A percentile compares a stretch with the other conserved stretches of the same genome.
These are phyloP conservation scores for Sporothrix euskadiensis DNA, from an alignment of 2,329 filamentous ascomycete genomes.

Conservation along the genomic window DNA sequence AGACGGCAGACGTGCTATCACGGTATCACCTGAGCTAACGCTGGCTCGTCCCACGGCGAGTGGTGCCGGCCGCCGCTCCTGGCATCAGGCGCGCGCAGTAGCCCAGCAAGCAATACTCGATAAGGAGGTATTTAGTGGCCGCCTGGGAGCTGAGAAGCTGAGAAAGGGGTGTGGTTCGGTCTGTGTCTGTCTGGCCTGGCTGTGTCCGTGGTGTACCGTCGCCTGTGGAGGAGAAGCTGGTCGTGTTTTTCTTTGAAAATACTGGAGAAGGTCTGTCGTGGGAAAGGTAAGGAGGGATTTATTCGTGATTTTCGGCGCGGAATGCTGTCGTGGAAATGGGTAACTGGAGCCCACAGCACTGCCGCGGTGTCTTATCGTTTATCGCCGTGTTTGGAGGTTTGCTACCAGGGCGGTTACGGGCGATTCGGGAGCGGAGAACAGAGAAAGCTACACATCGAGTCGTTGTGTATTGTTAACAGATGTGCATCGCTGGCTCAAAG, in stretches of 20 bases:
- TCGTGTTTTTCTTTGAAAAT: background rate
- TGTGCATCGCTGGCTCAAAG: background rate
- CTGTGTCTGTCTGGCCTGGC: background rate
- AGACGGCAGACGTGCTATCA: background rate
- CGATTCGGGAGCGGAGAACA: background rate
- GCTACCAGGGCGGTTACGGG: background rate
- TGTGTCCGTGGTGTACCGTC: background rate
- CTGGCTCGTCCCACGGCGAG: slow-evolving; percentile 23
- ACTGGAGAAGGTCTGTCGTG: background rate
- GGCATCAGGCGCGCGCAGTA: slow-evolving; percentile 23
- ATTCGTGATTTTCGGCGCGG: background rate
- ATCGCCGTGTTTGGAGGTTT: slow-evolving; percentile 2
- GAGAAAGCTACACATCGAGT: background rate
- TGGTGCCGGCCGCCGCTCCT: slow-evolving; percentile 25
- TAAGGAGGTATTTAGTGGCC: slow-evolving; percentile 3
- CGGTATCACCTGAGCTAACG: slow-evolving; percentile 37
- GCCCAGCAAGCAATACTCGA: background rate
- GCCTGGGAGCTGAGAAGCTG: background rate
- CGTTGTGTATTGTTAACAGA: background rate
- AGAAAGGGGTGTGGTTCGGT: background rate
- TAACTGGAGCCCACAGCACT: slow-evolving; percentile 13
- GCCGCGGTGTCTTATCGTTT: background rate
- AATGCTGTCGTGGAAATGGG: background rate
- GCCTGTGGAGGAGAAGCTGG: background rate
- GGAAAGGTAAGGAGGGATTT: slow-evolving; percentile 2